Evolutionary conservation across 768 basidiomycete genomes (phyloP).

Genomic region (Tricholomella constricta): DNA sequence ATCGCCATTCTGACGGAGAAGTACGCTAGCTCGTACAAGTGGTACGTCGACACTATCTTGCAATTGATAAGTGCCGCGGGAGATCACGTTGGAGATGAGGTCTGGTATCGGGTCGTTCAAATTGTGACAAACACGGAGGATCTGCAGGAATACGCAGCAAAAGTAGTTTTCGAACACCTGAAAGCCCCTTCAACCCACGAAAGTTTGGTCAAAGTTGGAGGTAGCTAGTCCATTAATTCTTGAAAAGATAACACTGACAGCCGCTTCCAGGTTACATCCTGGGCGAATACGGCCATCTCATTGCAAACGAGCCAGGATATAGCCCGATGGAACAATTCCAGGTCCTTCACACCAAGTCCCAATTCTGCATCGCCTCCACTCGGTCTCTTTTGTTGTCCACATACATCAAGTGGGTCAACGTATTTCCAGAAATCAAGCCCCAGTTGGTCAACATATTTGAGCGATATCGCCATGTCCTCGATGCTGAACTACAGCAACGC

Average conservation of each 20-base stretch:
- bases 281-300: slow-evolving; percentile 97
- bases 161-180: slow-evolving; percentile 88
- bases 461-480: slow-evolving; percentile 95
- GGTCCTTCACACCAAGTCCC: slow-evolving; percentile 89
- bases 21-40: slow-evolving; percentile 95
- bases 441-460: slow-evolving; percentile 95
- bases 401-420: slow-evolving; percentile 99
- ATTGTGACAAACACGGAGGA: slow-evolving; percentile 99
- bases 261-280: slow-evolving; percentile 78
- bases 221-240: slow-evolving; percentile 42
- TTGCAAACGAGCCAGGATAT: slow-evolving; percentile 93
- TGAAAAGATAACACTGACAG: slow-evolving; percentile 3
- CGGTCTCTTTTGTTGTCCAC: slow-evolving; percentile 92
- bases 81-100: slow-evolving; percentile 98
- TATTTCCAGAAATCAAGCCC: slow-evolving; percentile 97
- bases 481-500: slow-evolving; percentile 96
- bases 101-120: slow-evolving; percentile 99
- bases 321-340: slow-evolving; percentile 95
- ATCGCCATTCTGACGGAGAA: slow-evolving; percentile 99
- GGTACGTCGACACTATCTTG: slow-evolving; percentile 98
- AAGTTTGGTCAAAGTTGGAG: slow-evolving; percentile 94
- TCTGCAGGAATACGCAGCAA: slow-evolving; percentile 93
- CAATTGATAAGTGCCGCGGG: slow-evolving; percentile 96
- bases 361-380: slow-evolving; percentile 90
- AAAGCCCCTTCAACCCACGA: slow-evolving; percentile 86